These are phyloP conservation scores for Hyphopichia homilentoma DNA, from an alignment of 805 yeast genomes.

Conservation along the genomic window DNA sequence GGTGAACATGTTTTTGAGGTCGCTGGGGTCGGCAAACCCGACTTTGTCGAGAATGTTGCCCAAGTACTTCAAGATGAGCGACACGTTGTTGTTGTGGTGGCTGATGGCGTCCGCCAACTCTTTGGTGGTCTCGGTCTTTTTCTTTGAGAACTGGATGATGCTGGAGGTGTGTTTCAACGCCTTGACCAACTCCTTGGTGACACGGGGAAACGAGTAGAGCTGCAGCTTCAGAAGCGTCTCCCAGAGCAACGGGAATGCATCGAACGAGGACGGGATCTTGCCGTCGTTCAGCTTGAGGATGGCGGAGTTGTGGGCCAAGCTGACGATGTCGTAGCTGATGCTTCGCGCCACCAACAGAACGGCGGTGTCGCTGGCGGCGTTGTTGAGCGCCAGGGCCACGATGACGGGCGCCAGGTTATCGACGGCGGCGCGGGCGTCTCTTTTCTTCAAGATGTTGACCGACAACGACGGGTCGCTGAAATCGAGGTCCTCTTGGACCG, in stretches of 20 bases:
- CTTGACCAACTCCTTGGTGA: constrained; percentile 10
- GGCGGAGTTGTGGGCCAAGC: constrained; percentile 24
- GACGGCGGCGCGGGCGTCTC: constrained; percentile 48
- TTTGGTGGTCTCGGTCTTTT: constrained; percentile 14
- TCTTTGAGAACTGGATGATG: constrained; percentile 21
- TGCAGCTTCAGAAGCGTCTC: constrained; percentile 11
- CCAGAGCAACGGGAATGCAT: constrained; percentile 33
- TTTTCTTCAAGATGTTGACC: constrained; percentile 34
- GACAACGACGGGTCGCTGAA: constrained; percentile 22
- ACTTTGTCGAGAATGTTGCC: constrained; percentile 26
- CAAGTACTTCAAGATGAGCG: constrained; percentile 15
- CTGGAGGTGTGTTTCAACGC: constrained; percentile 15
- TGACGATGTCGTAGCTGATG: constrained; percentile 44
- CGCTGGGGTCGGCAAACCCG: constrained; percentile 25
- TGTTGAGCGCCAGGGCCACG: constrained; percentile 19
- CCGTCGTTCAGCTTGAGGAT: constrained; percentile 14
- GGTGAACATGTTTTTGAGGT: constrained; percentile 18
- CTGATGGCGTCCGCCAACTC: constrained; percentile 19
- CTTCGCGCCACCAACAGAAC: constrained; percentile 37
- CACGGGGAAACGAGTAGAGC: constrained; percentile 9
- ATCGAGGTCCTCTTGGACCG: constrained; percentile 10
- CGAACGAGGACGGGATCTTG: constrained; percentile 25
- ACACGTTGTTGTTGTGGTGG: constrained; percentile 29
- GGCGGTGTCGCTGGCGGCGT: constrained; percentile 19
- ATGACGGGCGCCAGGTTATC: constrained; percentile 39